A percentile compares a stretch with the other conserved stretches of the same genome.
phyloP scores from a whole-genome alignment of 2,329 filamentous ascomycete genomes.

The Graphilbum ipis-grandicollis region DNA sequence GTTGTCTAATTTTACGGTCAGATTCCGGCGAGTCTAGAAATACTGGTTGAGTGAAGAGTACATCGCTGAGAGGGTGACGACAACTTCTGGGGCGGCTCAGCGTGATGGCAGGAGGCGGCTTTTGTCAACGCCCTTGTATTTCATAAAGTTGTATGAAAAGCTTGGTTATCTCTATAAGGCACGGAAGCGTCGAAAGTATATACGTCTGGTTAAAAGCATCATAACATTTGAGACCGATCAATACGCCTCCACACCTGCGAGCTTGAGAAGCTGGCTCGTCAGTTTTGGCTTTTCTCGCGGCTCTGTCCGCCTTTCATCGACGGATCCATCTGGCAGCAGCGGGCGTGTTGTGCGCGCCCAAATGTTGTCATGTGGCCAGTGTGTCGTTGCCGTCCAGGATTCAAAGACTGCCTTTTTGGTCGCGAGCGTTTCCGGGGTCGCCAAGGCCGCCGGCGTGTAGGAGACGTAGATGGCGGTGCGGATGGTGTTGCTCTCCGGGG shows the following conservation, averaged over 20 bases:
- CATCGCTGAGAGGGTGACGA: too few species aligned
- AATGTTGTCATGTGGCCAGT: conserved; percentile 11
- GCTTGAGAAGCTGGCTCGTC: conserved; percentile 15
- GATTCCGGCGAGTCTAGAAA: too few species aligned
- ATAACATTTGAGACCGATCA: too few species aligned
- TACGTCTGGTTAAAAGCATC: too few species aligned
- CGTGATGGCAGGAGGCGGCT: too few species aligned
- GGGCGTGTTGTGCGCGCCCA: neutral
- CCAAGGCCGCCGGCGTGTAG: conserved; percentile 17
- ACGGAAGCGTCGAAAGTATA: too few species aligned
- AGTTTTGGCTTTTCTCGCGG: conserved; percentile 19
- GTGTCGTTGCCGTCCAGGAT: conserved; percentile 13
- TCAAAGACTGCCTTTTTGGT: conserved; percentile 15
- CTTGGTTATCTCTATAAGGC: too few species aligned
- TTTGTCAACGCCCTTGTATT: too few species aligned
- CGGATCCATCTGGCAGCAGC: neutral
- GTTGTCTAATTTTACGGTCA: too few species aligned
- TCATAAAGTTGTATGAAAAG: too few species aligned
- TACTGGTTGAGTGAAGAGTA: too few species aligned
- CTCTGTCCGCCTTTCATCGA: conserved; percentile 7
- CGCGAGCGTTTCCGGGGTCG: conserved; percentile 12
- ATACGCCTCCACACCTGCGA: conserved; percentile 18
- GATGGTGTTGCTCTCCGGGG: conserved; percentile 9
- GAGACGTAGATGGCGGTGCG: conserved; percentile 18
- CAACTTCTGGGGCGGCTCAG: too few species aligned